Percentiles rank a stretch among this genome's conserved stretches.
These are phyloP conservation scores for Sporopachydermia cereana DNA, from an alignment of 1,139 yeast species.

Conservation along the genomic window DNA sequence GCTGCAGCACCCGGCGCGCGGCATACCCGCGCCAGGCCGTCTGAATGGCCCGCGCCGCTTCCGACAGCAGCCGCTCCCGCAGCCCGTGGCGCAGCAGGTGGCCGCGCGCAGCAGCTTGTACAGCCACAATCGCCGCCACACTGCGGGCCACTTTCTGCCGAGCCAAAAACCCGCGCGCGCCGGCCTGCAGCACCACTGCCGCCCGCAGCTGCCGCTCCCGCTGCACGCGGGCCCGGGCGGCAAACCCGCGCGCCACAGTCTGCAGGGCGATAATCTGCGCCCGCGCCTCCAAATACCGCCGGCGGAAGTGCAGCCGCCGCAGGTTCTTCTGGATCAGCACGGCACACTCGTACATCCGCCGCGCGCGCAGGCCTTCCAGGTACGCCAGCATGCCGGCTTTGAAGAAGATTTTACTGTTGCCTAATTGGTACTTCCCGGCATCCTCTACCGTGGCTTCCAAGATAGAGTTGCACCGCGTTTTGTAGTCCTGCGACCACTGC, in stretches of 20 bases:
- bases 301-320: constrained; percentile 54
- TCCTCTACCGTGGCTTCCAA: constrained; percentile 53
- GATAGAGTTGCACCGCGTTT: constrained; percentile 55
- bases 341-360: constrained; percentile 67
- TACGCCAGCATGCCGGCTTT: constrained; percentile 89
- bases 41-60: constrained; percentile 65
- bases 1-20: constrained; percentile 36
- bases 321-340: constrained; percentile 78
- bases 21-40: constrained; percentile 47
- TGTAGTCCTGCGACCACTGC: constrained; percentile 54
- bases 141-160: constrained; percentile 37
- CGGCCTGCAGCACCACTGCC: constrained; percentile 63
- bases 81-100: constrained; percentile 44
- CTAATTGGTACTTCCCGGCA: constrained; percentile 63
- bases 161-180: constrained; percentile 51
- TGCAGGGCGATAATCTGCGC: constrained; percentile 49
- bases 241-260: constrained; percentile 48
- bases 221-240: constrained; percentile 47
- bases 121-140: constrained; percentile 37
- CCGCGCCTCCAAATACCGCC: constrained; percentile 43
- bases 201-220: constrained; percentile 50
- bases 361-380: constrained; percentile 74
- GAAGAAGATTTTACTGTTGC: constrained; percentile 77
- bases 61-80: constrained; percentile 35
- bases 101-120: constrained; percentile 68